Base-by-base conservation (phyloP, 2,329 filamentous ascomycete species). In the Orbilia brochopaga region DNA sequence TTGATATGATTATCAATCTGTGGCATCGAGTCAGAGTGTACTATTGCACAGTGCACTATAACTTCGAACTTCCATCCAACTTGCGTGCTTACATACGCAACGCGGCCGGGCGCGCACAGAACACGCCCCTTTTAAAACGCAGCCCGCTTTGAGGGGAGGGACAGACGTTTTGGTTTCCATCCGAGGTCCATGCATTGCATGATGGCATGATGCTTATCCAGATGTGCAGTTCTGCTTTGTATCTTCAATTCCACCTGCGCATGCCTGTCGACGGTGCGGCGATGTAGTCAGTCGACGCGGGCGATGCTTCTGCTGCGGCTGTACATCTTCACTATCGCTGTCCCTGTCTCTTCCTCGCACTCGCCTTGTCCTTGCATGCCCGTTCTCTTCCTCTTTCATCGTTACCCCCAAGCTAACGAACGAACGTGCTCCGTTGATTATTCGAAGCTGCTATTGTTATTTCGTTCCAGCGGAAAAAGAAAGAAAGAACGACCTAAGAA, bases 51-150 rank as follows among this genome's bases (percentile, higher is more conserved):
- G 13, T 42, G 37, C 13, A 4, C 37, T 15, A 17, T 2, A 15
- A 17, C n/a, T n/a, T n/a, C n/a, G n/a, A n/a, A n/a, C n/a, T n/a
- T n/a, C n/a, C n/a, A n/a, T 13, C 37, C 37, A 17, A 35, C 24
- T n/a, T 54, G 65, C 54, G 58, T 70, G 60, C 59, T 65, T 72
- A 65, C 60, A 72, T 72, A 70, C 67, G 67, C 67, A 72, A 65
- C 60, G 27, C 67, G 24, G 44, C 42, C 54, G 59, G 58, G 59
- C 54, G 53, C 55, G 53, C 48, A 44, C 37, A 6, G 37, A 4
- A 42, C n/a, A 17, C 37, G 13, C 13, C 37, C 44, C 44, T 21
- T 48, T 48, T 23, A 48, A 48, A 48, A 48, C n/a, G 44, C 44
- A 48, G 11, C 11, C 44, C n/a, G 2, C 2, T 11, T 19, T 10